phyloP scores from a whole-genome alignment of 208 protist species.

The Leishmania braziliensis region DNA sequence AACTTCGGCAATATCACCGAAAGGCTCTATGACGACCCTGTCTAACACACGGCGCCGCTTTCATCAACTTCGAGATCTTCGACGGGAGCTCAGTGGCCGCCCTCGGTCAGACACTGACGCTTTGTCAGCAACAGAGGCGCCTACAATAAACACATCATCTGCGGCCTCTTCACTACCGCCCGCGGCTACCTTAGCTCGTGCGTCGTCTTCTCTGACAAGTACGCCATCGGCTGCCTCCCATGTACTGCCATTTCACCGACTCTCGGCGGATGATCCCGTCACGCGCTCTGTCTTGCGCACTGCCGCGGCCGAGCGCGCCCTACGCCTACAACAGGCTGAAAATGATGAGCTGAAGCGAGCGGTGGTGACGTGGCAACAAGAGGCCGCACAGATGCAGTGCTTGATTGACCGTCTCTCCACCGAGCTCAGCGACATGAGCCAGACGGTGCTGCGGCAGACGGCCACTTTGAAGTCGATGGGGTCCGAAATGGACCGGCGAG shows the following conservation, averaged over 20 bases:
- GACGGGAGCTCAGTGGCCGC: slow-evolving; percentile 26
- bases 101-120: not conserved
- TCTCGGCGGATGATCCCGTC: slow-evolving; percentile 12
- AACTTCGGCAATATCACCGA: not conserved
- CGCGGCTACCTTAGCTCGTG: not conserved
- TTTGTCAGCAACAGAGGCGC: not conserved
- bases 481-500: slow-evolving; percentile 48
- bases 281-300: slow-evolving; percentile 30
- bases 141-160: not conserved
- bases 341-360: slow-evolving; percentile 53
- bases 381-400: slow-evolving; percentile 36
- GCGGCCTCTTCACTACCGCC: not conserved
- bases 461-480: slow-evolving; percentile 48
- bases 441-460: slow-evolving; percentile 59
- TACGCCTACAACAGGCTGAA: slow-evolving; percentile 48
- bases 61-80: slow-evolving; percentile 21
- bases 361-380: slow-evolving; percentile 29
- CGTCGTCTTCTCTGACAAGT: not conserved
- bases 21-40: not conserved
- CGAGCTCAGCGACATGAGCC: slow-evolving; percentile 60
- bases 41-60: slow-evolving; percentile 19
- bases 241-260: slow-evolving; percentile 21
- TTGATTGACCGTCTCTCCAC: slow-evolving; percentile 52
- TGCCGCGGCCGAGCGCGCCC: slow-evolving; percentile 46
- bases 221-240: slow-evolving; percentile 3